phyloP scores from a whole-genome alignment of 2,329 filamentous ascomycete species.

The Claviceps paspali region DNA sequence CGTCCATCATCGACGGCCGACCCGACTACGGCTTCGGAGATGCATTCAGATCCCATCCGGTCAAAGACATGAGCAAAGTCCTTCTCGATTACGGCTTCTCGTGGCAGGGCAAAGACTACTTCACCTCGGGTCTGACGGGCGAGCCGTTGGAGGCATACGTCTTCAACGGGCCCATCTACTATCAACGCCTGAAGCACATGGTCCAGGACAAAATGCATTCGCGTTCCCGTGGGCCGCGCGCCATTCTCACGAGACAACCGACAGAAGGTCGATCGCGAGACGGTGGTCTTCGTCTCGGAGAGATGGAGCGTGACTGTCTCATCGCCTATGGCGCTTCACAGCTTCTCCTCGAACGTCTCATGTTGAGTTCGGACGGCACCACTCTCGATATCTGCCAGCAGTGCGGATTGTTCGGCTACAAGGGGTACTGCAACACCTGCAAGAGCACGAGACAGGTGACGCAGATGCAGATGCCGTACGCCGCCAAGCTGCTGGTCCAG shows the following conservation, averaged over 20 bases:
- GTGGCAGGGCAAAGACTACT: conserved; percentile 94
- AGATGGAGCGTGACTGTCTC: conserved; percentile 97
- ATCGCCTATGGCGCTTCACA: conserved; percentile 95
- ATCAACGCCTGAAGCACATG: conserved; percentile 99
- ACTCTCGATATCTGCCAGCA: conserved; percentile 85
- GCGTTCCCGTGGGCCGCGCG: conserved; percentile 74
- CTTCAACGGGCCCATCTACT: conserved; percentile 98
- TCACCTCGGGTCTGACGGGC: conserved; percentile 88
- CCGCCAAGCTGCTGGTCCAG: conserved; percentile 88
- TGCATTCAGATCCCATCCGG: conserved; percentile 66
- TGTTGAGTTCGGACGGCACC: conserved; percentile 85
- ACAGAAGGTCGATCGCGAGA: conserved; percentile 90
- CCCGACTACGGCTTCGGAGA: conserved; percentile 75
- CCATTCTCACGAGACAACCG: conserved; percentile 85
- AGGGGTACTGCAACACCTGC: conserved; percentile 89
- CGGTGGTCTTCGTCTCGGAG: conserved; percentile 81
- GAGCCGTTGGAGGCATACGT: conserved; percentile 90
- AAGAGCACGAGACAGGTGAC: conserved; percentile 71
- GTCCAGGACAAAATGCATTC: conserved; percentile 99
- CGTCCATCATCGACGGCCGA: conserved; percentile 69
- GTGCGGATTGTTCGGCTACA: conserved; percentile 90
- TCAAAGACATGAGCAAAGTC: conserved; percentile 78
- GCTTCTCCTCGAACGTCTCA: conserved; percentile 78
- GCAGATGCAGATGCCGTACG: conserved; percentile 94
- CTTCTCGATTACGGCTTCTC: conserved; percentile 82